Evolutionary conservation across 23 red algal genomes (phyloP), one percentile per base, ranked within the genome.

Genomic region (Gracilaria domingensis): DNA sequence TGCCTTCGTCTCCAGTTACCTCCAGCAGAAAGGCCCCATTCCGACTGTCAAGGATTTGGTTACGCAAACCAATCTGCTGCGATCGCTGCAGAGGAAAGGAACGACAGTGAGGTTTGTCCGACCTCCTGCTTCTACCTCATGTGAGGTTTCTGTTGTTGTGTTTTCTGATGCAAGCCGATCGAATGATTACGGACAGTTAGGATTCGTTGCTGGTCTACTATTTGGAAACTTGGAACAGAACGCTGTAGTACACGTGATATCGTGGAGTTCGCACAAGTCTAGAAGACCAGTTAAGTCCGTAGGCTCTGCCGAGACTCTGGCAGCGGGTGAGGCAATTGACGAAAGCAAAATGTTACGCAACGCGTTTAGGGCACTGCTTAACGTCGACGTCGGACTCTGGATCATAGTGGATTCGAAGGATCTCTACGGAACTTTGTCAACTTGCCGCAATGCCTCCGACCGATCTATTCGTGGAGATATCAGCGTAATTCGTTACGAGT

Each of bases 1-100:
- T 36, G 5, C 85, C 54, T 89, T 89, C 29, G 66, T 28, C 58
- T 67, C 85, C 23, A 65, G 53, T 37, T 89, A 89, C 39, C 7
- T 89, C 2, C 66, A 89, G 51, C 85, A 64, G 48, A 89, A 75
- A 79, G 72, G 59, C 0, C 85, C 85, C 14, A 44, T 35, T 7
- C 11, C 70, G 0, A 53, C 33, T 49, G 85, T 89, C 13, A 45
- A 36, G 32, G 12, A 89, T n/a, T 51, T 89, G 0, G n/a, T 89
- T 36, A 0, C 28, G 32, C 67, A 89, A 44, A 37, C n/a, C 12
- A 79, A 58, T 32, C 29, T 79, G 0, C 11, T 89, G 23, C 18
- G 48, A 14, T 53, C 0, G 67, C 37, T 89, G n/a, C 56, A 89
- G 39, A 79, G 58, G 26, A 62, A 45, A 8, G 85, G 85, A 12